A percentile compares a stretch with the other conserved stretches of the same genome.
These are phyloP conservation scores for Castanea mollissima DNA, from an alignment of 306 rosid species.

Conservation along the genomic window DNA sequence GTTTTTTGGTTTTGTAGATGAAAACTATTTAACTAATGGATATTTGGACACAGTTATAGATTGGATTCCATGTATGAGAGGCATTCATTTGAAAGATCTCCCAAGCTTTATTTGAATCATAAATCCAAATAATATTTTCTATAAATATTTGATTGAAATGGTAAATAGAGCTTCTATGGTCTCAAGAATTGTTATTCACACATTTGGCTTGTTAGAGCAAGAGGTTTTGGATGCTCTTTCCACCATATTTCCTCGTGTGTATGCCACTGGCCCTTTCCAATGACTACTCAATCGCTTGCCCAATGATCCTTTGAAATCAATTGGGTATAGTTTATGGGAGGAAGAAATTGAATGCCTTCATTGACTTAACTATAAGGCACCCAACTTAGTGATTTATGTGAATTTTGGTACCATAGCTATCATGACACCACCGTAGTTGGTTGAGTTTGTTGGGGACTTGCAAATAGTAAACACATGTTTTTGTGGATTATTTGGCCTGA, in stretches of 20 bases:
- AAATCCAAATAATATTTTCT: neutral
- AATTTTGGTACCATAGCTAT: neutral
- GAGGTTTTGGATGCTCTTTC: slow-evolving; percentile 12
- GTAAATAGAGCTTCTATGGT: neutral
- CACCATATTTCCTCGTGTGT: neutral
- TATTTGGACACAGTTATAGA: neutral
- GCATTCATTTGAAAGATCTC: too few relatives aligned
- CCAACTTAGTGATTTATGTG: neutral
- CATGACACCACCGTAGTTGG: too few relatives aligned
- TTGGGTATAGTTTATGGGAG: neutral
- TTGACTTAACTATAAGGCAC: neutral
- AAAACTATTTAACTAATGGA: slow-evolving; percentile 9
- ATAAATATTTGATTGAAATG: neutral
- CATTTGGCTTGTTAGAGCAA: neutral
- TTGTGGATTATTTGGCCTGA: slow-evolving; percentile 18
- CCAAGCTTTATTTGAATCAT: neutral
- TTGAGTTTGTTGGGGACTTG: neutral
- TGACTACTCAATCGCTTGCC: neutral
- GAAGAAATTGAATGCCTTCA: slow-evolving; percentile 2
- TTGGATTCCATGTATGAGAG: neutral
- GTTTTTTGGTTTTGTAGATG: neutral
- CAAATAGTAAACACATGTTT: neutral
- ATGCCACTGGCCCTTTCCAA: slow-evolving; percentile 3
- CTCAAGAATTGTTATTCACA: neutral
- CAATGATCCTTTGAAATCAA: neutral